Percentiles rank a stretch among this genome's conserved stretches.
phyloP scores from a whole-genome alignment of 2,329 filamentous ascomycete species.

The Neurospora sp. region DNA sequence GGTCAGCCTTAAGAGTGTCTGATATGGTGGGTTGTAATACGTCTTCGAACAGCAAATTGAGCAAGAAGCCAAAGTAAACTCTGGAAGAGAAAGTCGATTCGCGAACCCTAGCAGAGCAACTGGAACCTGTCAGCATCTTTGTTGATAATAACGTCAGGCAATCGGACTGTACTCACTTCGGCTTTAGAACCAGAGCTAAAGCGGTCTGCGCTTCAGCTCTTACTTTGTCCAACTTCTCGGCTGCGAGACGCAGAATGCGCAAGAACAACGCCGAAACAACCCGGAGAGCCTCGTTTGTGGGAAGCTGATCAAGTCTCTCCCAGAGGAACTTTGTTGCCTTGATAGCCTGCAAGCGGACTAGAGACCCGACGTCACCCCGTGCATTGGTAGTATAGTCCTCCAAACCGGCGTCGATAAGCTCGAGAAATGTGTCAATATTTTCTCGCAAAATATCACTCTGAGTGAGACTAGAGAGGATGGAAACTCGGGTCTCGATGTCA shows the following conservation, averaged over 20 bases:
- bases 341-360: conserved; percentile 72
- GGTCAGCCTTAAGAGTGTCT: conserved; percentile 23
- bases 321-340: conserved; percentile 61
- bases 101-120: conserved; percentile 21
- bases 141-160: not conserved
- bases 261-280: conserved; percentile 34
- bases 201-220: conserved; percentile 54
- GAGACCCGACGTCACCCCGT: conserved; percentile 80
- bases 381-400: conserved; percentile 89
- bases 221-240: conserved; percentile 86
- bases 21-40: conserved; percentile 28
- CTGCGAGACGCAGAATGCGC: conserved; percentile 55
- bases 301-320: conserved; percentile 21
- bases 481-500: conserved; percentile 41
- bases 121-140: conserved; percentile 8
- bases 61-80: conserved; percentile 46
- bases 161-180: conserved; percentile 29
- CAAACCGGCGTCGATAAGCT: conserved; percentile 47
- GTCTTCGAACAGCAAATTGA: conserved; percentile 33
- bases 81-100: conserved; percentile 45
- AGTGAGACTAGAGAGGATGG: conserved; percentile 45
- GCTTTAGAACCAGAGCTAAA: conserved; percentile 33
- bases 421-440: conserved; percentile 31
- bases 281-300: conserved; percentile 2
- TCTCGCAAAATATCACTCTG: conserved; percentile 34